Evolutionary conservation across 768 basidiomycete genomes (phyloP).

Genomic region (Trametes cinnabarina): DNA sequence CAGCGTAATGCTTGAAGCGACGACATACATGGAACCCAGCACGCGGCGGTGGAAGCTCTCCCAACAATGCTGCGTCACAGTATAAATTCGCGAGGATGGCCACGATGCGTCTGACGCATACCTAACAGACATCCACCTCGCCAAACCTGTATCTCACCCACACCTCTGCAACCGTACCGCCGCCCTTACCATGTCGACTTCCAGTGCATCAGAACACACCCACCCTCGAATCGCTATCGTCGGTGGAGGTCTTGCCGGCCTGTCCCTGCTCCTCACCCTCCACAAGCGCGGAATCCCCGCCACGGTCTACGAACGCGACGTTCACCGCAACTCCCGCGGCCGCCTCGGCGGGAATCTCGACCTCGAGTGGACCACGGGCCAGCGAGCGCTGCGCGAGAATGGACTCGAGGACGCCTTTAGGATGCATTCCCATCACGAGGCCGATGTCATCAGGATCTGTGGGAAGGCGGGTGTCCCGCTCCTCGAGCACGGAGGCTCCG

Average conservation of each 20-base stretch:
- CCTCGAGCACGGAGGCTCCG: not conserved
- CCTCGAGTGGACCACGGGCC: slow-evolving; percentile 6
- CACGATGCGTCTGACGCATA: too few species aligned
- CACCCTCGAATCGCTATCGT: slow-evolving; percentile 2
- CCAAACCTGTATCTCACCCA: too few species aligned
- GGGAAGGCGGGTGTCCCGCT: slow-evolving; percentile 5
- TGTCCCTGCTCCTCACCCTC: slow-evolving; percentile 3
- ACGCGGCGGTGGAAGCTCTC: too few species aligned
- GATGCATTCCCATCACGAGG: slow-evolving; percentile 1
- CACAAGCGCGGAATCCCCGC: not conserved
- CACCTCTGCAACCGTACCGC: too few species aligned
- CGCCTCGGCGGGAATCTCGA: slow-evolving; percentile 7
- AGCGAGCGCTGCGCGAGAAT: slow-evolving; percentile 6
- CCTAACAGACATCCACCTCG: too few species aligned
- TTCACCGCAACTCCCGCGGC: not conserved
- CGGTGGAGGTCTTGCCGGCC: not conserved
- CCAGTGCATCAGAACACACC: not conserved
- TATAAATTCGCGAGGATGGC: too few species aligned
- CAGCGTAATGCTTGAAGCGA: too few species aligned
- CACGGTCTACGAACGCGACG: slow-evolving; percentile 7
- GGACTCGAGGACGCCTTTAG: slow-evolving; percentile 3
- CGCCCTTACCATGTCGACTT: not conserved
- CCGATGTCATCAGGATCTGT: slow-evolving; percentile 4
- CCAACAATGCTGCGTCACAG: too few species aligned
- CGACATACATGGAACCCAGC: too few species aligned